Conservation (phyloP, 2,329 filamentous ascomycete species). For the Claviceps fusiformis region DNA sequence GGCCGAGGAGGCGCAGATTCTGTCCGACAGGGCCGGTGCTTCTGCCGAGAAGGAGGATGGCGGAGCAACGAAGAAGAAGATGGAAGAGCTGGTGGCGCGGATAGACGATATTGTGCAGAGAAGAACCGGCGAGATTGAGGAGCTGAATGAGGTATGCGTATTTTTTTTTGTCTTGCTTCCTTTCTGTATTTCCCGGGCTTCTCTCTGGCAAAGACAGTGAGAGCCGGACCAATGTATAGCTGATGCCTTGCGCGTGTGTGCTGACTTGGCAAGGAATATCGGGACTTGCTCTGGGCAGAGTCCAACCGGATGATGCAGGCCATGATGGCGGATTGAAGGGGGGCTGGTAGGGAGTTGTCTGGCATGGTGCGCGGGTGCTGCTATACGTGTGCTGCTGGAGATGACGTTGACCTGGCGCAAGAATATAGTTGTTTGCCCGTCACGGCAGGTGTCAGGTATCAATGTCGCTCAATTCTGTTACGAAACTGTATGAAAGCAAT, state of each 20-base stretch:
- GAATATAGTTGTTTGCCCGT: background rate
- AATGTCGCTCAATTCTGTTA: too few species aligned
- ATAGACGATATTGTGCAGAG: slow-evolving; percentile 11
- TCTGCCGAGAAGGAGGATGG: background rate
- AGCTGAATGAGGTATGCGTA: slow-evolving; percentile 16
- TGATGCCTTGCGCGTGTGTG: background rate
- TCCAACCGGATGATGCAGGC: slow-evolving; percentile 13
- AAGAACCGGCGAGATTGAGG: slow-evolving; percentile 11
- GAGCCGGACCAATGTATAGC: background rate
- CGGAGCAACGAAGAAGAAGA: background rate
- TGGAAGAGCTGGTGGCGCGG: slow-evolving; percentile 10
- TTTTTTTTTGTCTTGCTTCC: background rate
- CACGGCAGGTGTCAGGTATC: too few species aligned
- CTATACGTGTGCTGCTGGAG: background rate
- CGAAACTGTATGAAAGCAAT: too few species aligned
- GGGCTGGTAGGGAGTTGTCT: background rate
- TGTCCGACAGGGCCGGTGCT: slow-evolving; percentile 7
- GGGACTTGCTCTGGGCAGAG: slow-evolving; percentile 3
- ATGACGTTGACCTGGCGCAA: background rate
- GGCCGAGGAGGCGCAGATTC: slow-evolving; percentile 9
- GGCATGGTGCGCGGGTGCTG: background rate
- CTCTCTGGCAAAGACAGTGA: background rate
- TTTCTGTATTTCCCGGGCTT: background rate
- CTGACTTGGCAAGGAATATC: slow-evolving; percentile 3
- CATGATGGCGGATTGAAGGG: slow-evolving; percentile 10